Conservation (phyloP, 805 yeast genomes). For the Diddensiella transvaalensis region DNA sequence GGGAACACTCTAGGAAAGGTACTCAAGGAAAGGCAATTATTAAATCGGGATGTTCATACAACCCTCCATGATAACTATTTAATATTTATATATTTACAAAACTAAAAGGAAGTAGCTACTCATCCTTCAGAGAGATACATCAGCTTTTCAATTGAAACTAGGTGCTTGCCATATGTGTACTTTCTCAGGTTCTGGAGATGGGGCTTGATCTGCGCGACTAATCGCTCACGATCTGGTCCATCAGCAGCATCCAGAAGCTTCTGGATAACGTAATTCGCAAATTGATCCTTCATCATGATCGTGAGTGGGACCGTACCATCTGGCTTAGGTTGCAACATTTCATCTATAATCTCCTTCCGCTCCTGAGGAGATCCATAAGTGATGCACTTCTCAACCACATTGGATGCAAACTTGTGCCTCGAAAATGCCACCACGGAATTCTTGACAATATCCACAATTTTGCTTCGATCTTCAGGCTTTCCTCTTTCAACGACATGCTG, state of each 20-base stretch:
- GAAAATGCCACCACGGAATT: constrained; percentile 75
- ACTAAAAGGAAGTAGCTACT: no score
- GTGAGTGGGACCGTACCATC: constrained; percentile 53
- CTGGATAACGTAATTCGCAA: constrained; percentile 96
- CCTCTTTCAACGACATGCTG: constrained; percentile 92
- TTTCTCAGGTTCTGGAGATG: constrained; percentile 72
- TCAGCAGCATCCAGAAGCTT: constrained; percentile 81
- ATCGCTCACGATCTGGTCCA: constrained; percentile 61
- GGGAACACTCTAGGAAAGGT: no score
- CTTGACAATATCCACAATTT: constrained; percentile 63
- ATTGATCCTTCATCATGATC: constrained; percentile 95
- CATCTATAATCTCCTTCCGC: constrained; percentile 58
- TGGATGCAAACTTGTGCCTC: constrained; percentile 96
- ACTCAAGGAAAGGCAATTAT: no score
- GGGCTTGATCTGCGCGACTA: constrained; percentile 73
- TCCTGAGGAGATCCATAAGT: constrained; percentile 64
- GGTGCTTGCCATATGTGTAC: constrained; percentile 72
- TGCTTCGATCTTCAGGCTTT: constrained; percentile 49
- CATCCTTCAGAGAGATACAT: constrained; percentile 16
- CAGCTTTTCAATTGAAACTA: constrained; percentile 77
- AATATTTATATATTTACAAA: neutral
- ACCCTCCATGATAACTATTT: no score
- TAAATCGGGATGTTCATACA: no score
- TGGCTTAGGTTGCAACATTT: constrained; percentile 40
- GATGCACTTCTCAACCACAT: constrained; percentile 93